Percentiles rank a stretch among this genome's conserved stretches.
phyloP scores from a whole-genome alignment of 176 grass and related monocot genomes.

The Calamus simplicifolius region DNA sequence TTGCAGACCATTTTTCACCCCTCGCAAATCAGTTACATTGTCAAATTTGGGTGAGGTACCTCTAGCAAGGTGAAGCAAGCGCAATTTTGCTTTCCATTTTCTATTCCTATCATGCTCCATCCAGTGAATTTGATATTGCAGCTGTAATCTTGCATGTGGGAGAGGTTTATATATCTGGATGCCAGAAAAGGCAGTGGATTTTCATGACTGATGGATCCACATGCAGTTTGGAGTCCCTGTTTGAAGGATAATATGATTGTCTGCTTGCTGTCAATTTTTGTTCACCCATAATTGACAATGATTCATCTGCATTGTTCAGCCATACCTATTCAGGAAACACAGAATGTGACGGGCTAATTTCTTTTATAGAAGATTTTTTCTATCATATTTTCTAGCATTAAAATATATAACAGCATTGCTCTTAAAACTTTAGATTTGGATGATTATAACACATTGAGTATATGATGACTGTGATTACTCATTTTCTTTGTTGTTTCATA shows the following conservation, averaged over 20 bases:
- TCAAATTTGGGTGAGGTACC: slow-evolving; percentile 66
- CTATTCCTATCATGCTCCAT: slow-evolving; percentile 1
- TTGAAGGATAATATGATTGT: slow-evolving; percentile 43
- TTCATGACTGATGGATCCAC: slow-evolving; percentile 74
- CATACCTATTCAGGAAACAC: slow-evolving; percentile 44
- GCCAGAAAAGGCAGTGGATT: slow-evolving; percentile 84
- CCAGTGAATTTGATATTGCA: slow-evolving; percentile 91
- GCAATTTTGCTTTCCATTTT: neutral
- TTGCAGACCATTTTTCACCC: slow-evolving; percentile 67
- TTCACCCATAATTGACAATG: slow-evolving; percentile 34
- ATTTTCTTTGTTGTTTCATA: too few relatives aligned
- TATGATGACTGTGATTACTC: too few relatives aligned
- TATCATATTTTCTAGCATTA: too few relatives aligned
- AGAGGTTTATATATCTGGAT: slow-evolving; percentile 48
- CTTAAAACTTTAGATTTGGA: too few relatives aligned
- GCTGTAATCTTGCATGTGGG: slow-evolving; percentile 69
- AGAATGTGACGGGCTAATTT: slow-evolving; percentile 37
- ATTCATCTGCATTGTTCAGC: slow-evolving; percentile 51
- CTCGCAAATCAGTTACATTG: slow-evolving; percentile 63
- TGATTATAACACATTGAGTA: too few relatives aligned
- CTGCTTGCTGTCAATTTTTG: slow-evolving; percentile 70
- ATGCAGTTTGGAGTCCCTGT: slow-evolving; percentile 24
- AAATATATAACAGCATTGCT: neutral
- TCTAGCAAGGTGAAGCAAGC: slow-evolving; percentile 49
- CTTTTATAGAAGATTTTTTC: neutral